Evolutionary conservation across 192 early-diverging fungal genomes (phyloP).

Genomic region (Backusella luteola): DNA sequence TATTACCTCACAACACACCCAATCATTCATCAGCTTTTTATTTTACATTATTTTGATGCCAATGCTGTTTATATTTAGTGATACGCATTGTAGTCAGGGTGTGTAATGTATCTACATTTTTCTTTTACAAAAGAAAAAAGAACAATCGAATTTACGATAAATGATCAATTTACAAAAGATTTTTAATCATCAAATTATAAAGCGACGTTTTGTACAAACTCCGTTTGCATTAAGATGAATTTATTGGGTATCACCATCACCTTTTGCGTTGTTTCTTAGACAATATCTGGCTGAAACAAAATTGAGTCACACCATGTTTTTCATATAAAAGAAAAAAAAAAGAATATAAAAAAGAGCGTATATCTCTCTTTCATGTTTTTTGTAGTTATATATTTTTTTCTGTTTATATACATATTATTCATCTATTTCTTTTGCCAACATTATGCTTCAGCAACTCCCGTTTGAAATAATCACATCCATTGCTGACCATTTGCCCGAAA

Average conservation of each 20-base stretch:
- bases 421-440: constrained; percentile 7
- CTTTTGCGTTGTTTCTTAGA: not conserved
- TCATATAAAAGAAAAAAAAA: not conserved
- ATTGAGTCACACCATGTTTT: not conserved
- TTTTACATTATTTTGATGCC: not conserved
- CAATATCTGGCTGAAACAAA: not conserved
- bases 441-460: constrained; percentile 15
- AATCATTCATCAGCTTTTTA: not conserved
- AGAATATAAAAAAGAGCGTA: not conserved
- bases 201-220: not conserved
- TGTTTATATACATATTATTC: not conserved
- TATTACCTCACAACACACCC: not conserved
- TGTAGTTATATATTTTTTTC: not conserved
- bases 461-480: constrained; percentile 14
- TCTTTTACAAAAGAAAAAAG: not conserved
- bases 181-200: not conserved
- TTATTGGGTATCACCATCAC: not conserved
- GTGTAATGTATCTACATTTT: not conserved
- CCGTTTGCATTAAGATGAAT: not conserved
- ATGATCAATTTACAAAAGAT: not conserved
- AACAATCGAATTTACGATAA: not conserved
- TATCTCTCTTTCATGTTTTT: not conserved
- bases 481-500: not conserved
- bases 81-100: not conserved
- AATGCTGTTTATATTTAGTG: not conserved